Evolutionary conservation across 2,329 filamentous ascomycete genomes (phyloP).

Genomic region (Paecilomyces variotii): DNA sequence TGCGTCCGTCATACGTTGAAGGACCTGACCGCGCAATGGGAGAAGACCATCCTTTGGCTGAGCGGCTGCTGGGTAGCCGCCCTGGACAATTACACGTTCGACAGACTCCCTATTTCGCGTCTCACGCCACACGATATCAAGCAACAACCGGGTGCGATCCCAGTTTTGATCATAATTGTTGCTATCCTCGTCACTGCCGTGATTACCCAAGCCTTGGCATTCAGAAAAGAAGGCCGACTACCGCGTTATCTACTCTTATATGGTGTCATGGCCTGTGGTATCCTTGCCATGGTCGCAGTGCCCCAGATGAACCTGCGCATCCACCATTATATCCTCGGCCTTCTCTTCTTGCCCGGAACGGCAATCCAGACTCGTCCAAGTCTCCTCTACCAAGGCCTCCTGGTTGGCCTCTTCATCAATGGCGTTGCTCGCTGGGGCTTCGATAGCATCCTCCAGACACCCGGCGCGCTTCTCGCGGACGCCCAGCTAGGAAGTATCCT

Average conservation of each 20-base stretch:
- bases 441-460: constrained; percentile 51
- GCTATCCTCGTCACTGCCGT: constrained; percentile 44
- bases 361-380: constrained; percentile 51
- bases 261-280: constrained; percentile 37
- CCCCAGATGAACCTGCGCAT: constrained; percentile 54
- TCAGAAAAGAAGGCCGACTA: constrained; percentile 52
- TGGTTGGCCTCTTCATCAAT: constrained; percentile 56
- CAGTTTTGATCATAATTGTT: constrained; percentile 48
- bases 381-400: constrained; percentile 53
- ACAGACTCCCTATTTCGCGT: constrained; percentile 54
- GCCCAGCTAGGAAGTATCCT: constrained; percentile 25
- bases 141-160: constrained; percentile 52
- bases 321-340: constrained; percentile 55
- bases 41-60: constrained; percentile 55
- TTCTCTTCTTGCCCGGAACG: constrained; percentile 52
- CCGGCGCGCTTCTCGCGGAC: constrained; percentile 38
- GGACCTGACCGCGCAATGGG: constrained; percentile 48
- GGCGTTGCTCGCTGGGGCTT: constrained; percentile 58
- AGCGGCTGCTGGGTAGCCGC: constrained; percentile 54
- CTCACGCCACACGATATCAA: constrained; percentile 54
- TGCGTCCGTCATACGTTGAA: constrained; percentile 43
- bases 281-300: constrained; percentile 45
- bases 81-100: constrained; percentile 56
- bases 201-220: constrained; percentile 48
- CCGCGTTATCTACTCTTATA: constrained; percentile 44